Evolutionary conservation across 176 grass and related monocot genomes (phyloP).

Genomic region (Alopecurus myosuroides): DNA sequence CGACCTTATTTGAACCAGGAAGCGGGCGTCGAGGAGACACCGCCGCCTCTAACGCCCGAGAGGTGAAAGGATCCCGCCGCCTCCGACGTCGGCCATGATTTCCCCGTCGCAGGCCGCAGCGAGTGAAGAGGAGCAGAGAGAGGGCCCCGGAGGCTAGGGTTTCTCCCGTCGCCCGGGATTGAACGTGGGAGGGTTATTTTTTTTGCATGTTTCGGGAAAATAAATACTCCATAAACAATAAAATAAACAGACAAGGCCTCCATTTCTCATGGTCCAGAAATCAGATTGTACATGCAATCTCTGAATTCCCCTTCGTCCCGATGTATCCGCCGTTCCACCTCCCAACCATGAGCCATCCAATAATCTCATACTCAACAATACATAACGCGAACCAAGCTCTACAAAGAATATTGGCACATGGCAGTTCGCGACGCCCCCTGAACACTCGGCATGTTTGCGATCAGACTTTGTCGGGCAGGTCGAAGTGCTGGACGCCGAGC

Average conservation of each 20-base stretch:
- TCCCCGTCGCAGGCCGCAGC: no score
- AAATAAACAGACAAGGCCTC: neutral
- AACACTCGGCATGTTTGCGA: neutral
- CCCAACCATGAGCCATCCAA: neutral
- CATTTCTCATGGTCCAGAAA: neutral
- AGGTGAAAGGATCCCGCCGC: no score
- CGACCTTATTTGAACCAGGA: no score
- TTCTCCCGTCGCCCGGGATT: no score
- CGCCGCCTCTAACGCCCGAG: no score
- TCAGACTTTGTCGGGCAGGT: slow-evolving; percentile 61
- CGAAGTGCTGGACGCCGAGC: slow-evolving; percentile 73
- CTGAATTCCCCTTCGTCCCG: neutral
- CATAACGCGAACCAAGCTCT: neutral
- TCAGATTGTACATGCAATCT: neutral
- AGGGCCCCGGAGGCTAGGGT: no score
- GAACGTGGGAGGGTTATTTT: no score
- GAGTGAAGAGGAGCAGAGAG: no score
- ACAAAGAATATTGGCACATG: neutral
- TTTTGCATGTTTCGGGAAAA: no score
- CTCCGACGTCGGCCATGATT: no score
- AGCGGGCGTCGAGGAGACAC: no score
- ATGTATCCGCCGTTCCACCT: neutral
- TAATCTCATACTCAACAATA: neutral
- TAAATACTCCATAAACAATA: no score
- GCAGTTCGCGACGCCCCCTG: neutral